Percentiles rank a stretch among this genome's conserved stretches.
Evolutionary conservation across 2,329 filamentous ascomycete species (phyloP).

Genomic region (Curvularia hawaiiensis): DNA sequence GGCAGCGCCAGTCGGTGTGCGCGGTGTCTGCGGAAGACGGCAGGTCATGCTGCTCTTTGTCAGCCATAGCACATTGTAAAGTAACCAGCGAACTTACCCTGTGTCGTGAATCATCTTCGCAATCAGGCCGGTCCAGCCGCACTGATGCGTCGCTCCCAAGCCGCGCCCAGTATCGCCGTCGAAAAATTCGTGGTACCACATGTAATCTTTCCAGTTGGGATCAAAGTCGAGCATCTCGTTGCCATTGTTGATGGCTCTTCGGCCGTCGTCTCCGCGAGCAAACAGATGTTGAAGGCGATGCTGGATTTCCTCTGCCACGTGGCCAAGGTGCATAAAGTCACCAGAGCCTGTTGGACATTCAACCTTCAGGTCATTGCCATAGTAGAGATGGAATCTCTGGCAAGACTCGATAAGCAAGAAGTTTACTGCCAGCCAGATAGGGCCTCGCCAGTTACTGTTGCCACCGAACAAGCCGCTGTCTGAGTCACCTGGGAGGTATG

Average conservation of each 20-base stretch:
- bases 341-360: constrained; percentile 94
- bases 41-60: constrained; percentile 45
- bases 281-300: constrained; percentile 94
- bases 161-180: constrained; percentile 90
- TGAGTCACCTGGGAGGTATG: constrained; percentile 93
- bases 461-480: constrained; percentile 94
- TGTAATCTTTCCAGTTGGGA: constrained; percentile 86
- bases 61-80: constrained; percentile 44
- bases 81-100: constrained; percentile 66
- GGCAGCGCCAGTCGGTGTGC: constrained; percentile 81
- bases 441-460: constrained; percentile 96
- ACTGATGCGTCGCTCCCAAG: constrained; percentile 90
- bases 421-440: constrained; percentile 96
- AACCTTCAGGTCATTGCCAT: constrained; percentile 84
- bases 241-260: constrained; percentile 84
- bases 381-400: constrained; percentile 96
- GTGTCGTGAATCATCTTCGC: constrained; percentile 98
- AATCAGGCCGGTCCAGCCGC: constrained; percentile 94
- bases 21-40: constrained; percentile 77
- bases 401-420: constrained; percentile 92
- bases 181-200: constrained; percentile 99
- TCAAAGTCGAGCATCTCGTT: constrained; percentile 89
- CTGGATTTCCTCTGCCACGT: constrained; percentile 93
- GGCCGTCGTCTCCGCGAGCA: constrained; percentile 79
- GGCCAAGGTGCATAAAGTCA: constrained; percentile 93